These are phyloP conservation scores for Larix sibirica DNA, from an alignment of 83 land plant species.

Conservation along the genomic window DNA sequence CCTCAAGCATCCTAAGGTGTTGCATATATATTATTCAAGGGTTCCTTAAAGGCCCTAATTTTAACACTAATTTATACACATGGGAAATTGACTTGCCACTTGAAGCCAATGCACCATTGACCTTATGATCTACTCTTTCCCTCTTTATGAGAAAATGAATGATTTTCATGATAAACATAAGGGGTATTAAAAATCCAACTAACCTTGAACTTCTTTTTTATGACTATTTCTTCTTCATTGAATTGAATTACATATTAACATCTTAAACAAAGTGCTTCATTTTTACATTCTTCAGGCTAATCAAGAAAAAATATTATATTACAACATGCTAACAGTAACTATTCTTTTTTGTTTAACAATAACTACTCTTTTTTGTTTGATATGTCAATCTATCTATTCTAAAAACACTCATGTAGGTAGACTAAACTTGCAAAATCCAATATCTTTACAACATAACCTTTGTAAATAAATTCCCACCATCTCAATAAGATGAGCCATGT, in stretches of 20 bases:
- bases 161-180: slow-evolving; percentile 49
- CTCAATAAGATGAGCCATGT: neutral
- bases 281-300: slow-evolving; percentile 5
- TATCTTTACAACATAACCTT: neutral
- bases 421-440: too few relatives aligned
- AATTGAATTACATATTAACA: neutral
- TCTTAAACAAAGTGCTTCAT: neutral
- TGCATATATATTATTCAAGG: slow-evolving; percentile 59
- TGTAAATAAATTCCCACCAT: neutral
- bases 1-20: slow-evolving; percentile 48
- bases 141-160: neutral
- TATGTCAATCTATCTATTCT: too few relatives aligned
- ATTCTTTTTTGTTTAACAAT: too few relatives aligned
- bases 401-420: too few relatives aligned
- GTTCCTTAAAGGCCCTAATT: slow-evolving; percentile 39
- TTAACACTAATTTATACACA: slow-evolving; percentile 13
- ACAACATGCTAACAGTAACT: too few relatives aligned
- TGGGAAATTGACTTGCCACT: neutral
- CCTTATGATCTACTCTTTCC: neutral
- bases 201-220: neutral
- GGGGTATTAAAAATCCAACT: slow-evolving; percentile 59
- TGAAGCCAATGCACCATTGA: neutral
- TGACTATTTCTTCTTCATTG: neutral
- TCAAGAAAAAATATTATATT: too few relatives aligned
- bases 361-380: too few relatives aligned